A percentile compares a stretch with the other conserved stretches of the same genome.
These are phyloP conservation scores for Rutstroemia sp. DNA, from an alignment of 2,329 filamentous ascomycete species.

Conservation along the genomic window DNA sequence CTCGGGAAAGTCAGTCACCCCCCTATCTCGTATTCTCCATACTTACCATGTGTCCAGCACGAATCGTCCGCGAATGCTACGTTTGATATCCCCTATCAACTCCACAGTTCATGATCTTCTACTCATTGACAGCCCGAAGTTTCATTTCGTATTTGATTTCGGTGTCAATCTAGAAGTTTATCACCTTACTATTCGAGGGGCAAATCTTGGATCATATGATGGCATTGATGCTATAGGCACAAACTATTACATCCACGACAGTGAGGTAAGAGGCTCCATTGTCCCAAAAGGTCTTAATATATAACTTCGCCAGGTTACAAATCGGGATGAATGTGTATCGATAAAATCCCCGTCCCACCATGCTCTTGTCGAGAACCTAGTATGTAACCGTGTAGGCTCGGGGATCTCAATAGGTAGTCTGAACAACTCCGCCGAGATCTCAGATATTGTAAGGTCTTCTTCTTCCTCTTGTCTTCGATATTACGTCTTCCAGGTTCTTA, in stretches of 20 bases:
- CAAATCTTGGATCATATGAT: conserved; percentile 32
- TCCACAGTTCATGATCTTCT: conserved; percentile 22
- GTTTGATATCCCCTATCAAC: conserved; percentile 15
- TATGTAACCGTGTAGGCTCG: conserved; percentile 31
- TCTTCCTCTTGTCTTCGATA: background rate
- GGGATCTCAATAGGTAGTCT: conserved; percentile 32
- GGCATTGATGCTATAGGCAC: conserved; percentile 31
- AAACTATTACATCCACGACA: conserved; percentile 33
- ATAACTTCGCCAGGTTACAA: conserved; percentile 20
- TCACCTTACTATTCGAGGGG: conserved; percentile 32
- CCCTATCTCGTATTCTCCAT: conserved; percentile 12
- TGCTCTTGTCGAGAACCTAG: conserved; percentile 30
- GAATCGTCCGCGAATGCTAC: conserved; percentile 18
- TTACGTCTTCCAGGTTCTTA: background rate
- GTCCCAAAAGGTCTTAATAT: background rate
- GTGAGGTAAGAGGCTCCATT: conserved; percentile 18
- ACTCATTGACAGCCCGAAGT: conserved; percentile 27
- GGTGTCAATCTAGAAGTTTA: conserved; percentile 32
- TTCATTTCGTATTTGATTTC: conserved; percentile 32
- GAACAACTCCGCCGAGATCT: conserved; percentile 12
- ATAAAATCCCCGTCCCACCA: conserved; percentile 33
- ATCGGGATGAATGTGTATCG: conserved; percentile 33
- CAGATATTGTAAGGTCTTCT: background rate
- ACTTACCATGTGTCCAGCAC: conserved; percentile 32
- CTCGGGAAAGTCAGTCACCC: background rate